Percentiles rank a stretch among this genome's conserved stretches.
Evolutionary conservation across 2,329 filamentous ascomycete species (phyloP).

Genomic region (Colletotrichum trifolii): DNA sequence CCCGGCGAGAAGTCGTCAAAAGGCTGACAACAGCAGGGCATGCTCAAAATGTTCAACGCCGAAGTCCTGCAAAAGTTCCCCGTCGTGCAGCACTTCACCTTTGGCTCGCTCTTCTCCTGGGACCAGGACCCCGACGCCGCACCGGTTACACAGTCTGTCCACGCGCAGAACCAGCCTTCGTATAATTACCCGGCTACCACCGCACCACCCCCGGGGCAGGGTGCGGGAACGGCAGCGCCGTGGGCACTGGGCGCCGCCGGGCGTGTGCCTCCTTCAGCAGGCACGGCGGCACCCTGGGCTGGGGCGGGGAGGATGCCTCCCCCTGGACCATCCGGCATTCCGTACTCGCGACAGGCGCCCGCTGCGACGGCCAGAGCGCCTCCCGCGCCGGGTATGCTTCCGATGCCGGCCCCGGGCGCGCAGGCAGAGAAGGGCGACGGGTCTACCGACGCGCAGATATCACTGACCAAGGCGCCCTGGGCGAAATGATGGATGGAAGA

Average conservation of each 20-base stretch:
- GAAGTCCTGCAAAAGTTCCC: slow-evolving; percentile 97
- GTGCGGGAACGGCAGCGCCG: slow-evolving; percentile 53
- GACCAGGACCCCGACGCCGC: slow-evolving; percentile 72
- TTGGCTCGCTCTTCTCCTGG: slow-evolving; percentile 85
- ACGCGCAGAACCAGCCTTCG: slow-evolving; percentile 67
- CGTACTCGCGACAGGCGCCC: slow-evolving; percentile 51
- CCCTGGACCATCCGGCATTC: slow-evolving; percentile 47
- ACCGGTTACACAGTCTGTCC: slow-evolving; percentile 60
- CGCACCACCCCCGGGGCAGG: slow-evolving; percentile 40
- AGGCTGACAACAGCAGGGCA: slow-evolving; percentile 68
- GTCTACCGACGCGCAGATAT: slow-evolving; percentile 52
- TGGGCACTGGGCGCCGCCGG: slow-evolving; percentile 53
- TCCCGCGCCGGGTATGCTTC: slow-evolving; percentile 28
- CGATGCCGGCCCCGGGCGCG: slow-evolving; percentile 35
- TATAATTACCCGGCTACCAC: slow-evolving; percentile 39
- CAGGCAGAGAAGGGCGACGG: slow-evolving; percentile 38
- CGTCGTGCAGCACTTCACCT: slow-evolving; percentile 95
- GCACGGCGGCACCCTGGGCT: slow-evolving; percentile 58
- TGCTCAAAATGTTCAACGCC: slow-evolving; percentile 99
- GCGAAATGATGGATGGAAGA: slow-evolving; percentile 45
- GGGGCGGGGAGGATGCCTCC: slow-evolving; percentile 50
- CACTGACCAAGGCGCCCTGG: slow-evolving; percentile 60
- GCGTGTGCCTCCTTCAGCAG: slow-evolving; percentile 39
- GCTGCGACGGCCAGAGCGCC: slow-evolving; percentile 13
- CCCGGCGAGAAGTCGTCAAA: background rate